These are phyloP conservation scores for Trifolium pratense DNA, from an alignment of 306 rosid genomes.

Conservation along the genomic window DNA sequence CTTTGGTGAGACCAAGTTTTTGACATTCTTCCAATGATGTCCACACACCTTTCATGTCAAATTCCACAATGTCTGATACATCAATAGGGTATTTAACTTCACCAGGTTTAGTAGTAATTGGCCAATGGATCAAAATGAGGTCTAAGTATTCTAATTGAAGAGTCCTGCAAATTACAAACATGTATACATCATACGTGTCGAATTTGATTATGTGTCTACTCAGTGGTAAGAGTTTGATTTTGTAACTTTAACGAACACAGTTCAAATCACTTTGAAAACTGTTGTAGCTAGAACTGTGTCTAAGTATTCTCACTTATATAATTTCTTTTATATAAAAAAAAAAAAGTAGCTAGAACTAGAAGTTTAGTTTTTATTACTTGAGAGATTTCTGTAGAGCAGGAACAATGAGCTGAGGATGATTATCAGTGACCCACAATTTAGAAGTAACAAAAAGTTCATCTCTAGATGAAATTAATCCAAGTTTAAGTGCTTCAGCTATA, in stretches of 20 bases:
- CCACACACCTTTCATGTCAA: conserved; percentile 79
- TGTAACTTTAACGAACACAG: too few species aligned
- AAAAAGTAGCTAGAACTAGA: too few species aligned
- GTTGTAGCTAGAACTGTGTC: too few species aligned
- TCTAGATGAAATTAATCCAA: conserved; percentile 46
- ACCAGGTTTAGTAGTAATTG: conserved; percentile 48
- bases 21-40: conserved; percentile 73
- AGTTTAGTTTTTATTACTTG: conserved; percentile 15
- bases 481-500: conserved; percentile 48
- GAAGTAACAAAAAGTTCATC: conserved; percentile 54
- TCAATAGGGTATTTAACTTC: conserved; percentile 55
- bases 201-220: too few species aligned
- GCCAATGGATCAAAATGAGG: conserved; percentile 54
- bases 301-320: too few species aligned
- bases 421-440: conserved; percentile 56
- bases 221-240: too few species aligned
- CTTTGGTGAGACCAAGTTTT: conserved; percentile 78
- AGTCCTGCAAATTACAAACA: conserved; percentile 40
- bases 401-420: conserved; percentile 46
- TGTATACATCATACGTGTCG: background rate
- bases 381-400: conserved; percentile 51
- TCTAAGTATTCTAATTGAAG: conserved; percentile 51
- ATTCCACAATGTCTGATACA: conserved; percentile 42
- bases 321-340: too few species aligned
- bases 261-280: too few species aligned